Base-by-base conservation (phyloP, 2,329 filamentous ascomycete species). In the Alternaria hordeiaustralica region DNA sequence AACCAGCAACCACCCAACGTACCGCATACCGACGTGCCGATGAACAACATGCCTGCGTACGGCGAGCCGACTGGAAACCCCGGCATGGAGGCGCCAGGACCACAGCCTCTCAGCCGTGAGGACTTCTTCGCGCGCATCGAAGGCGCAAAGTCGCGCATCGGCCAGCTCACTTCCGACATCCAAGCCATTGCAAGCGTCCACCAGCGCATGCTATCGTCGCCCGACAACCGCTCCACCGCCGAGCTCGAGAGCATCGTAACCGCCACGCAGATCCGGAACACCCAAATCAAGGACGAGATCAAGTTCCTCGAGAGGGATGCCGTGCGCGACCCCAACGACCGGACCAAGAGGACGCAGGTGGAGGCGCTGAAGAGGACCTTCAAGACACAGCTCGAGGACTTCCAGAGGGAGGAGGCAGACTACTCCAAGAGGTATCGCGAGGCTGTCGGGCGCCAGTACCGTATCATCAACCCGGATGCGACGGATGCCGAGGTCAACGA, bases 401-500 rank as follows among this genome's bases (percentile, higher is more conserved):
- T 92, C 79, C 86, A 90, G 75, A 83, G 87, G 70, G 89, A 92
- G 76, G 92, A 96, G 84, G 84, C 87, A 63, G 85, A 87, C 49
- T 94, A 93, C 83, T 86, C 88, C 75, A 85, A 88, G 76, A 85
- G 89, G 68, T 93, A 93, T 79, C 87, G 90, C 64, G 90, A 94
- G 67, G 91, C 93, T 79, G 93, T 95, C 76, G 88, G 88, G 62
- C 87, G 92, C 73, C 92, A 96, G 80, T 94, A 92, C 80, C 86
- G 88, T 60, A 94, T 95, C 75, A 91, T 93, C 70, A 93, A 94
- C 78, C 92, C 92, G 55, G 89, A 93, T 47, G 92, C 92, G n/a
- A 87, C 87, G 53, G 91, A 94, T 63, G 83, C 86, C 2, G 90
- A 95, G 80, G 89, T 94, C 3, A 83, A 86, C 53, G 84, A 92